Evolutionary conservation across 2,329 filamentous ascomycete genomes (phyloP).

Genomic region (Xylariaceae sp.): DNA sequence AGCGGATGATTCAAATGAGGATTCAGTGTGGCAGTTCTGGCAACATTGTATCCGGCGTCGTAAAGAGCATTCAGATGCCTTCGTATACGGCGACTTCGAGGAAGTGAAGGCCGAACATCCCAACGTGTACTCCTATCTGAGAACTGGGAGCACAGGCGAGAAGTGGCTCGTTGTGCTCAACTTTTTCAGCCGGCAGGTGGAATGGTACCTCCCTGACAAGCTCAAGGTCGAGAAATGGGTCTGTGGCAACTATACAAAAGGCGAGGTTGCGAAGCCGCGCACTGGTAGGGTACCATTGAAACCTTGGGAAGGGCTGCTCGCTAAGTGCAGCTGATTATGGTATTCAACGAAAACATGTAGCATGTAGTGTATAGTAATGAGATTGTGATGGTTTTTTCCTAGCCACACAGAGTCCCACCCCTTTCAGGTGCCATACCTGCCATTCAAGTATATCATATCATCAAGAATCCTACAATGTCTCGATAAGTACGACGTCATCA

Average conservation of each 20-base stretch:
- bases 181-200: slow-evolving; percentile 5
- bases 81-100: slow-evolving; percentile 53
- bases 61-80: slow-evolving; percentile 52
- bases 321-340: slow-evolving; percentile 1
- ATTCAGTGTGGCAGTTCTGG: slow-evolving; percentile 56
- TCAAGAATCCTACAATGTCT: too few species aligned
- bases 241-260: slow-evolving; percentile 5
- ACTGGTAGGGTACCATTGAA: slow-evolving; percentile 4
- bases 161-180: slow-evolving; percentile 28
- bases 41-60: slow-evolving; percentile 50
- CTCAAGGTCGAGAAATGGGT: slow-evolving; percentile 2
- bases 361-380: too few species aligned
- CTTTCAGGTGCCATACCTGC: too few species aligned
- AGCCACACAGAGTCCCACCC: too few species aligned
- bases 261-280: slow-evolving; percentile 1
- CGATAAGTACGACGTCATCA: too few species aligned
- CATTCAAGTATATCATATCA: too few species aligned
- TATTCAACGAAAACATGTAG: too few species aligned
- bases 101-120: slow-evolving; percentile 21
- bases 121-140: slow-evolving; percentile 23
- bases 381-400: too few species aligned
- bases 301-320: slow-evolving; percentile 9
- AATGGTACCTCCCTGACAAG: slow-evolving; percentile 3
- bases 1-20: slow-evolving; percentile 32
- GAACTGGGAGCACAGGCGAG: slow-evolving; percentile 22